Conservation (phyloP, 2,329 filamentous ascomycete genomes). For the Trichoderma endophyticum region DNA sequence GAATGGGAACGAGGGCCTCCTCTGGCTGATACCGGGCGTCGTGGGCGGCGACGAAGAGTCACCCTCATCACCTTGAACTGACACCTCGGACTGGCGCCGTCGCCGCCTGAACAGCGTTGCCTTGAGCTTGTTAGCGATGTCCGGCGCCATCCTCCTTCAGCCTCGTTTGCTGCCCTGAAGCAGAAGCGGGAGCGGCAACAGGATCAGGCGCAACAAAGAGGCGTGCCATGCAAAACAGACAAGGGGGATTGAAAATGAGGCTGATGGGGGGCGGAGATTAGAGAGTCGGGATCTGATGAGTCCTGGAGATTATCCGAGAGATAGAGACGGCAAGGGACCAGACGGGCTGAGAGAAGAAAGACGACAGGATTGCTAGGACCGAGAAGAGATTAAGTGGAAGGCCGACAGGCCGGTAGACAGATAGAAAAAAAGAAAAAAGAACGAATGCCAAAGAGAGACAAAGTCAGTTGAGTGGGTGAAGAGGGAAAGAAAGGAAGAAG, state of each 20-base stretch:
- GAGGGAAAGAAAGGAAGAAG: background rate
- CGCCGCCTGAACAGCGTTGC: conserved; percentile 17
- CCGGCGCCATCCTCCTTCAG: conserved; percentile 14
- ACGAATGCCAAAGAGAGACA: background rate
- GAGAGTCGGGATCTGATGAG: conserved; percentile 7
- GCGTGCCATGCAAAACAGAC: conserved; percentile 13
- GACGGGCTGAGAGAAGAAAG: background rate
- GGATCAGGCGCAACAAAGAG: background rate
- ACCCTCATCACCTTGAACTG: background rate
- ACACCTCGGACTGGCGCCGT: conserved; percentile 3
- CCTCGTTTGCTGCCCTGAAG: conserved; percentile 14
- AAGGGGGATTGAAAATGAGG: conserved; percentile 7
- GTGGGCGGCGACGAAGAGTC: background rate
- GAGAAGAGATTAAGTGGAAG: background rate
- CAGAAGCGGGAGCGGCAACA: background rate
- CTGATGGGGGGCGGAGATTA: conserved; percentile 10
- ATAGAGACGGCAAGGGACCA: background rate
- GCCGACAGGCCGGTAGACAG: background rate
- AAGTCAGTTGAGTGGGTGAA: background rate
- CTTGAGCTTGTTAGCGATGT: conserved; percentile 16
- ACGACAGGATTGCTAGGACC: background rate
- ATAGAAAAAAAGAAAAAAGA: background rate
- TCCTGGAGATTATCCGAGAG: conserved; percentile 4
- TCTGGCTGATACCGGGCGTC: background rate
- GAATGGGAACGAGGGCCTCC: conserved; percentile 11